Evolutionary conservation across 176 grass and related monocot species (phyloP).

Genomic region (Phyllostachys edulis): DNA sequence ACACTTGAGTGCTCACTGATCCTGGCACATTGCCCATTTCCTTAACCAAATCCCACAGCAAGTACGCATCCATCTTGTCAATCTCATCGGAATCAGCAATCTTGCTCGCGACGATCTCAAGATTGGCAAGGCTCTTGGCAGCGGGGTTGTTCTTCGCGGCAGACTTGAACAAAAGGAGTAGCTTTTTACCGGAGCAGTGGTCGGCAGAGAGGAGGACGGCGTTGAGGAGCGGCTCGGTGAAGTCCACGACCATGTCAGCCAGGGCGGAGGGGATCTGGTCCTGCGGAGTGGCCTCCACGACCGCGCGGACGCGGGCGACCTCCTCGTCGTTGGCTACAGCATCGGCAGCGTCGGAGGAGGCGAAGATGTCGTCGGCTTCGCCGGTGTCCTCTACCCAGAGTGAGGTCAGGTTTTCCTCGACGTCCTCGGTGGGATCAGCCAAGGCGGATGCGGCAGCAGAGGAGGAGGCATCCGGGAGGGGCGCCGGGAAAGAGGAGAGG

Average conservation of each 20-base stretch:
- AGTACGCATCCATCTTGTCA: constrained; percentile 60
- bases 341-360: constrained; percentile 10
- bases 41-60: constrained; percentile 88
- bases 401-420: constrained; percentile 49
- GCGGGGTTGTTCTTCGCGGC: constrained; percentile 47
- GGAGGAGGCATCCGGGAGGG: constrained; percentile 9
- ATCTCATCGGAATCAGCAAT: constrained; percentile 42
- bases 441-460: neutral
- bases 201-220: constrained; percentile 53
- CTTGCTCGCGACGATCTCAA: constrained; percentile 52
- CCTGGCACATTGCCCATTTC: constrained; percentile 62
- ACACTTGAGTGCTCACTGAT: constrained; percentile 42
- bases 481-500: constrained; percentile 60
- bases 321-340: constrained; percentile 51
- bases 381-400: constrained; percentile 61
- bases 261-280: constrained; percentile 56
- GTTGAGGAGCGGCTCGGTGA: constrained; percentile 66
- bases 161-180: constrained; percentile 60
- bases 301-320: constrained; percentile 43
- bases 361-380: constrained; percentile 50
- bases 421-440: constrained; percentile 23
- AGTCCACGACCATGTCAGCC: constrained; percentile 54
- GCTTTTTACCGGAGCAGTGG: constrained; percentile 51
- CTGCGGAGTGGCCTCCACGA: constrained; percentile 35
- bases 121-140: constrained; percentile 49